These are phyloP conservation scores for Pythium brassicae DNA, from an alignment of 352 stramenopile species.

Conservation along the genomic window DNA sequence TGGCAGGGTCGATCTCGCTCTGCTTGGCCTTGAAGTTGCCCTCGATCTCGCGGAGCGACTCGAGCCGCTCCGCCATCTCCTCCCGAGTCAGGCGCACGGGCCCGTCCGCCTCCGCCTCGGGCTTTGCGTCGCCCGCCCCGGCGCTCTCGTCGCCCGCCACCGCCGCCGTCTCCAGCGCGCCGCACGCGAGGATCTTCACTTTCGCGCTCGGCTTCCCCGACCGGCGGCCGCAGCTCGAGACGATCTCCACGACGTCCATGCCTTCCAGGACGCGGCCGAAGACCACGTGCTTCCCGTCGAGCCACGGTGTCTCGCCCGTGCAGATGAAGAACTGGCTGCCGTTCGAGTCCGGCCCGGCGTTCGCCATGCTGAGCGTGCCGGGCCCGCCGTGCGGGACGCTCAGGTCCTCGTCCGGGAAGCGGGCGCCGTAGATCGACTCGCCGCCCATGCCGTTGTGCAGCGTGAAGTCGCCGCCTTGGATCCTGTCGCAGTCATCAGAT, in stretches of 20 bases:
- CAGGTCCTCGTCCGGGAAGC: slow-evolving; percentile 91
- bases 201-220: slow-evolving; percentile 82
- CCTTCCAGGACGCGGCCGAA: slow-evolving; percentile 91
- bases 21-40: slow-evolving; percentile 53
- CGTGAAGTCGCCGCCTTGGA: slow-evolving; percentile 95
- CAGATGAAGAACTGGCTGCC: slow-evolving; percentile 97
- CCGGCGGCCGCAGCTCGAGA: slow-evolving; percentile 74
- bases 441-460: slow-evolving; percentile 90
- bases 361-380: slow-evolving; percentile 87
- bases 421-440: slow-evolving; percentile 94
- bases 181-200: slow-evolving; percentile 92
- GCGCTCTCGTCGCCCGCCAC: slow-evolving; percentile 7
- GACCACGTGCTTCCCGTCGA: slow-evolving; percentile 97
- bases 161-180: slow-evolving; percentile 16
- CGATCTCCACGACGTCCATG: slow-evolving; percentile 90
- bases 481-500: slow-evolving; percentile 27
- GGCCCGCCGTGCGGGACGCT: slow-evolving; percentile 63
- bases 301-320: slow-evolving; percentile 92
- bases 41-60: slow-evolving; percentile 60
- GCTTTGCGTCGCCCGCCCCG: too few species aligned
- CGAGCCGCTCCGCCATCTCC: slow-evolving; percentile 60
- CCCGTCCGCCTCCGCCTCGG: slow-evolving; percentile 3
- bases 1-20: slow-evolving; percentile 45
- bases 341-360: slow-evolving; percentile 88
- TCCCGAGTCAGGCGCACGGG: slow-evolving; percentile 38